phyloP scores from a whole-genome alignment of 2,329 filamentous ascomycete genomes.

The Cercospora nicotianae region DNA sequence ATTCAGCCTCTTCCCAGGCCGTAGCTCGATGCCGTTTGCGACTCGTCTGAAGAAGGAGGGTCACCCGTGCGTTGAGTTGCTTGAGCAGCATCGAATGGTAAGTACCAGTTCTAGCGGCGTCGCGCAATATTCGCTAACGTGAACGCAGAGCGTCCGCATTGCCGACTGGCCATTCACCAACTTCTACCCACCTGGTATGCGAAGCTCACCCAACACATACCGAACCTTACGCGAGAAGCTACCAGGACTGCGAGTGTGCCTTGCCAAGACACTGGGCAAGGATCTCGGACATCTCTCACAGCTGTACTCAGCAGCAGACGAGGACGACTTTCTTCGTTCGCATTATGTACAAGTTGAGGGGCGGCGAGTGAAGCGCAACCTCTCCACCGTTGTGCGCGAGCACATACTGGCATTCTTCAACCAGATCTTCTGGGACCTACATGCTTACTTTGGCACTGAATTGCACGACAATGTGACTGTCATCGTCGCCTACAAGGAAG shows the following conservation, averaged over 20 bases:
- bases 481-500: conserved; percentile 25
- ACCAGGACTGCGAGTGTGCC: conserved; percentile 20
- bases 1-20: conserved; percentile 24
- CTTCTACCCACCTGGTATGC: conserved; percentile 24
- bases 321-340: conserved; percentile 19
- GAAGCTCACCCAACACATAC: conserved; percentile 18
- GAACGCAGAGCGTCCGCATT: conserved; percentile 7
- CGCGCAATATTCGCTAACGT: background rate
- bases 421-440: conserved; percentile 20
- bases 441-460: conserved; percentile 14
- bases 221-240: conserved; percentile 11
- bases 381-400: conserved; percentile 20
- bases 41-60: conserved; percentile 23
- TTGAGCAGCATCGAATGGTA: conserved; percentile 27
- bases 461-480: conserved; percentile 22
- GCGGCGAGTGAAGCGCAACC: conserved; percentile 15
- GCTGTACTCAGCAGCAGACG: background rate
- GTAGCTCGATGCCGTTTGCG: conserved; percentile 21
- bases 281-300: background rate
- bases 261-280: conserved; percentile 6
- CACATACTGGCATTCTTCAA: conserved; percentile 27
- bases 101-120: background rate
- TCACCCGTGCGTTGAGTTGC: conserved; percentile 23
- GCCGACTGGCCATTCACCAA: conserved; percentile 22
- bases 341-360: conserved; percentile 24